Evolutionary conservation across 2,329 filamentous ascomycete genomes (phyloP).

Genomic region (Hypoxylon sp.): DNA sequence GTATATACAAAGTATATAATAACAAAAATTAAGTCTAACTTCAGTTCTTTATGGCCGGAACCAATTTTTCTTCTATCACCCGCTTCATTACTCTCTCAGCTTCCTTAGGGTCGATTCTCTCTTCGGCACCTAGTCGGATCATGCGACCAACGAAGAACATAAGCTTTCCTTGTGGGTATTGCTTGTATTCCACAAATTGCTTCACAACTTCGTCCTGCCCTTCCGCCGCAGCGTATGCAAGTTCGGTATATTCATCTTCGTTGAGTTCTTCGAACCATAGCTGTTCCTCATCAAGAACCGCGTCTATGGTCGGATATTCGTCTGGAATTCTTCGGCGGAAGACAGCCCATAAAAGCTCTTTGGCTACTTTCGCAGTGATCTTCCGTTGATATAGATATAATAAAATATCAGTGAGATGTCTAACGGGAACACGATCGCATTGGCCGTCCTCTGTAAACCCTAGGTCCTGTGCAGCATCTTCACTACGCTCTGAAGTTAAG

Average conservation of each 20-base stretch:
- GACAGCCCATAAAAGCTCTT: slow-evolving; percentile 69
- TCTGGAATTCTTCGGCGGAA: slow-evolving; percentile 64
- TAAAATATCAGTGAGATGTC: slow-evolving; percentile 67
- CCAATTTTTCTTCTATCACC: slow-evolving; percentile 51
- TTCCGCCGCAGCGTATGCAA: slow-evolving; percentile 62
- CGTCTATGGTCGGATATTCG: slow-evolving; percentile 57
- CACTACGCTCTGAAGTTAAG: slow-evolving; percentile 67
- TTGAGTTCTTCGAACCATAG: slow-evolving; percentile 71
- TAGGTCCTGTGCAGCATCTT: slow-evolving; percentile 53
- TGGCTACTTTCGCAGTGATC: slow-evolving; percentile 71
- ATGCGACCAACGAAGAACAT: slow-evolving; percentile 74
- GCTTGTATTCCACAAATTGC: slow-evolving; percentile 62
- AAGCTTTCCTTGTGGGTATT: slow-evolving; percentile 70
- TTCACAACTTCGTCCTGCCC: slow-evolving; percentile 64
- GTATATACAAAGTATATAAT: slow-evolving; percentile 7
- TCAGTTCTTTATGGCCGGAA: slow-evolving; percentile 40
- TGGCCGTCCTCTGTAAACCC: slow-evolving; percentile 63
- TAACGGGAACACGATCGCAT: slow-evolving; percentile 63
- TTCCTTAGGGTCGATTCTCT: slow-evolving; percentile 68
- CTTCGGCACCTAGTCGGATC: slow-evolving; percentile 68
- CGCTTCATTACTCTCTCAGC: slow-evolving; percentile 64
- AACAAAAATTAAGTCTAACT: slow-evolving; percentile 14
- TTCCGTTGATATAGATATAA: slow-evolving; percentile 62
- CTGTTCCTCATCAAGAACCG: slow-evolving; percentile 62
- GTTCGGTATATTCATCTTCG: slow-evolving; percentile 62